Base-by-base conservation (phyloP, 495 filamentous ascomycete genomes). In the Cercophora newfieldiana region DNA sequence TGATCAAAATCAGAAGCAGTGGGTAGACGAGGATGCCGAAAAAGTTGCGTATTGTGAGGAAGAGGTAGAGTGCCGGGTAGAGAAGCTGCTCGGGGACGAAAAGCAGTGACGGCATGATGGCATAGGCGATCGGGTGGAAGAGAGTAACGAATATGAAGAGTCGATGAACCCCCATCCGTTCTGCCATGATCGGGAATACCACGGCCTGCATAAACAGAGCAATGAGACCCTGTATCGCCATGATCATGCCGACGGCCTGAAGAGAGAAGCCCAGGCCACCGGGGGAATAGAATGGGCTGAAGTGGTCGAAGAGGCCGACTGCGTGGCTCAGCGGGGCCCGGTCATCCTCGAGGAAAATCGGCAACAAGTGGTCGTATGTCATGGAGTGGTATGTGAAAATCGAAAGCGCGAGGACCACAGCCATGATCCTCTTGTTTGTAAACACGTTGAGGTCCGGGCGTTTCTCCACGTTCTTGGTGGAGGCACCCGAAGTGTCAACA, bases 351-450 rank as follows among this genome's bases (percentile, higher is more conserved):
- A 94, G 80, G 77, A 93, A 95, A 28, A 95, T 94, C 5, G 91
- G 91, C 37, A 95, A 77, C 0, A 95, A 84, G 75, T 92, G 90
- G 67, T 94, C 91, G 68, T 90, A 95, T 16, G 90, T 91, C 91
- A 95, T 95, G 44, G 87, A 90, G 71, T 94, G 91, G 65, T 94
- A 94, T 1, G 90, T 93, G 78, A 93, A 95, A 65, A 95, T 91
- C 5, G 89, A 88, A 28, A 95, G 80, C 4, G 91, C 86, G 21
- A 89, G 61, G 19, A 92, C 84, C 5, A 94, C 82, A 80, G 90
- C 88, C 66, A 87, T 79, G 47, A 93, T 87, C 19, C 80, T 80
- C 74, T 85, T 85, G 64, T 19, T 26, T 21, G 83, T 89, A 64
- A 92, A 90, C 33, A 88, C 80, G 64, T 81, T 86, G 61, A 28